Percentiles rank a stretch among this genome's conserved stretches.
Evolutionary conservation across 768 basidiomycete genomes (phyloP).

Genomic region (Porphyrellus cyaneotinctus): DNA sequence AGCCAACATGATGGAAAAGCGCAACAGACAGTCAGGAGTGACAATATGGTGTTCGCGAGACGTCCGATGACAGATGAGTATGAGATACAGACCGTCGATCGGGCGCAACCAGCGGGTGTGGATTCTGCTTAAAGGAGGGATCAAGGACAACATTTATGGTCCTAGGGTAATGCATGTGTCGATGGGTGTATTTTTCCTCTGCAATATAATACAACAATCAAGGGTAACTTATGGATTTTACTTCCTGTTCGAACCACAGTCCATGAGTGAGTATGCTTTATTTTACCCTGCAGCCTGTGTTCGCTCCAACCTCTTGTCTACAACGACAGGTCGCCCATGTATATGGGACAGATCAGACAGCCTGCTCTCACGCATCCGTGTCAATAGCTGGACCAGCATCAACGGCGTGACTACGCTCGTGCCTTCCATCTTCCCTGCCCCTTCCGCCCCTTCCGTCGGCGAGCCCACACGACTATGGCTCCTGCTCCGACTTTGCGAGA

Average conservation of each 20-base stretch:
- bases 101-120: not conserved
- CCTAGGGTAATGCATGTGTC: no score
- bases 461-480: conserved; percentile 28
- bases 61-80: conserved; percentile 4
- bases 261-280: not conserved
- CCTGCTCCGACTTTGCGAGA: conserved; percentile 21
- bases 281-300: conserved; percentile 56
- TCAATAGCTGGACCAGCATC: conserved; percentile 52
- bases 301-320: conserved; percentile 73
- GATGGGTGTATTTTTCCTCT: no score
- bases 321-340: conserved; percentile 46
- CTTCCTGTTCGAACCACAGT: no score
- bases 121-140: not conserved
- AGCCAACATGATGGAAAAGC: not conserved
- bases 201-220: no score
- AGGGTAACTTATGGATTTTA: no score
- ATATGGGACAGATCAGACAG: conserved; percentile 53
- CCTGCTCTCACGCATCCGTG: conserved; percentile 64
- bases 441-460: conserved; percentile 24
- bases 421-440: conserved; percentile 13
- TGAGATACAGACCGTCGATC: not conserved
- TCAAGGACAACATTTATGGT: no score
- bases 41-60: conserved; percentile 8
- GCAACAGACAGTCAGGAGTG: not conserved
- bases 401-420: conserved; percentile 48